Base-by-base conservation (phyloP, 768 basidiomycete species). In the Russula sp. region DNA sequence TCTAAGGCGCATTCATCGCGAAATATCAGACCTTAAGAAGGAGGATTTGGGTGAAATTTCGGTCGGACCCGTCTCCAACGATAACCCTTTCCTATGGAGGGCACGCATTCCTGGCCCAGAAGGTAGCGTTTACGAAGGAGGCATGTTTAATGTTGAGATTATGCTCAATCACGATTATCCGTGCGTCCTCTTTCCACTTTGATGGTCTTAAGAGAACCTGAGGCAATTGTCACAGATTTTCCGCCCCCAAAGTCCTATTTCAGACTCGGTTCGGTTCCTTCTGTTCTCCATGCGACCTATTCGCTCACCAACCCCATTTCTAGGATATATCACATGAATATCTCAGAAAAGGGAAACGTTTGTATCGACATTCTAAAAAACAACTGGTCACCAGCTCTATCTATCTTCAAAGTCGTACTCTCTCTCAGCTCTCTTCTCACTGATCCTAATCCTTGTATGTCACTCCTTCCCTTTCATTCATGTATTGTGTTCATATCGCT, bases 311-410 rank as follows among this genome's bases (percentile, higher is more conserved):
- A 3, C 6, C 10, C 38, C 13, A 11, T 59, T 14, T n/a, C 38
- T 65, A 91, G 89, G 70, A 91, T 92, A 72, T 93, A 93, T 70
- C 91, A 94, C 71, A 91, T 92, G 90, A 93, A 94, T 80, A 90
- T 91, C 51, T 88, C 86, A 57, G 89, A 90, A 62, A 81, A 83
- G 57, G 90, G 89, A 49, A 81, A 80, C 68, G 87, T 92, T 59
- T 93, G 90, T 71, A 90, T 94, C 69, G 90, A 97, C 76, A 92
- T 96, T 57, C 82, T 98, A 63, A 97, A 98, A 77, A 83, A 86
- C 71, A 90, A 92, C 71, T 98, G 94, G 94, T 94, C 92, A 1
- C 94, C 94, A 8, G 94, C 94, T 2, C 76, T 98, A 24, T 95
- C 93, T 3, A 79, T 98, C 54, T 94, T 91, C 81, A 97, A 98